Evolutionary conservation across 2,329 filamentous ascomycete genomes (phyloP).

Genomic region (Calcarisporium arbuscula): DNA sequence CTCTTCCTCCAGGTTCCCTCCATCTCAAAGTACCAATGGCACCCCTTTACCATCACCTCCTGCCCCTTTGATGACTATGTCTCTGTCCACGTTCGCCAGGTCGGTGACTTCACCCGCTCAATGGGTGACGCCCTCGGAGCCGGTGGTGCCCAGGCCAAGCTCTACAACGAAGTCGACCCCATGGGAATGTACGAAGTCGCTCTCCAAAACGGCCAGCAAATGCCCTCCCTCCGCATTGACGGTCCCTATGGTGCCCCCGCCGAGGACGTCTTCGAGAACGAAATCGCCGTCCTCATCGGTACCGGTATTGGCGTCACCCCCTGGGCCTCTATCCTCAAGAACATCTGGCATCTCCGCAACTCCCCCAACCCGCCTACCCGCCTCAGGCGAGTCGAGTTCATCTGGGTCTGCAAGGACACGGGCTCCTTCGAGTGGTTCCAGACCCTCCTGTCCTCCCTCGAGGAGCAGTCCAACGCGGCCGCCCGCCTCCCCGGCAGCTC

Average conservation of each 20-base stretch:
- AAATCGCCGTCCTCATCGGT: conserved; percentile 79
- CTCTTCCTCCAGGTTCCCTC: conserved; percentile 91
- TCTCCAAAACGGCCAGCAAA: conserved; percentile 83
- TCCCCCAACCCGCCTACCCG: conserved; percentile 83
- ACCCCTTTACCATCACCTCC: conserved; percentile 98
- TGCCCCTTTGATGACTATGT: conserved; percentile 95
- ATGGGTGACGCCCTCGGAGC: conserved; percentile 95
- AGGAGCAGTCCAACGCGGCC: conserved; percentile 71
- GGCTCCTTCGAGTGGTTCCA: conserved; percentile 99
- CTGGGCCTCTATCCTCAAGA: conserved; percentile 86
- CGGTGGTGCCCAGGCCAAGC: conserved; percentile 76
- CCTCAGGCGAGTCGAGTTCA: conserved; percentile 92
- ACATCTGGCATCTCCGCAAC: conserved; percentile 94
- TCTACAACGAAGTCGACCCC: conserved; percentile 85
- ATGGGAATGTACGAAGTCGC: conserved; percentile 98
- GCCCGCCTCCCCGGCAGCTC: conserved; percentile 61
- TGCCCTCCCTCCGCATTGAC: conserved; percentile 86
- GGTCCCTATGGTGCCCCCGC: conserved; percentile 95
- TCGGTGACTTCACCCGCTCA: conserved; percentile 91
- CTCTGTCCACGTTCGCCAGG: conserved; percentile 90
- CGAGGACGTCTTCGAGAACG: conserved; percentile 93
- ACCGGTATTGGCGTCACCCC: conserved; percentile 84
- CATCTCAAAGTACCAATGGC: conserved; percentile 88
- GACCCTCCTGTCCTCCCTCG: conserved; percentile 81
- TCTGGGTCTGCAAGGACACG: conserved; percentile 97